Percentiles rank a stretch among this genome's conserved stretches.
phyloP scores from a whole-genome alignment of 495 filamentous ascomycete species.

The Aspergillus sclerotiicarbonarius region DNA sequence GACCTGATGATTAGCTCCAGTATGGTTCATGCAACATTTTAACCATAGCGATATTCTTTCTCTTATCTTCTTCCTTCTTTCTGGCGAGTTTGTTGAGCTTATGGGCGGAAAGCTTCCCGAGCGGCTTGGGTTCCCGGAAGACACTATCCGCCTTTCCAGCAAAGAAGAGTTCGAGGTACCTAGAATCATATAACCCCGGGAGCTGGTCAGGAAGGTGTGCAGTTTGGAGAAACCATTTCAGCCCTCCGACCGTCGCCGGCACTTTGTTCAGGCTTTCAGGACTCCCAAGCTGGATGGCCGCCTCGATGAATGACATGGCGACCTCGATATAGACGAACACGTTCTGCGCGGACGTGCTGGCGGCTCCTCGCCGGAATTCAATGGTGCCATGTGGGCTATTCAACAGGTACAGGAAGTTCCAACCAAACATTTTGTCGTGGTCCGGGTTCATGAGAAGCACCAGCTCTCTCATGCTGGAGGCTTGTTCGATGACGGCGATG shows the following conservation, averaged over 20 bases:
- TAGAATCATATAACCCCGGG: not conserved
- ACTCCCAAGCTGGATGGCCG: constrained; percentile 40
- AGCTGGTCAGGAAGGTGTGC: not conserved
- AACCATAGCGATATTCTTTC: not conserved
- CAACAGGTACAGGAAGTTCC: constrained; percentile 55
- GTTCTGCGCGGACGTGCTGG: not conserved
- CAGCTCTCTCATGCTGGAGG: not conserved
- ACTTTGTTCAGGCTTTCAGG: not conserved
- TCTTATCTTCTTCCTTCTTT: not conserved
- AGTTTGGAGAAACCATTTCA: not conserved
- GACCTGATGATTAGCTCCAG: not conserved
- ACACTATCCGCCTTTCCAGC: not conserved
- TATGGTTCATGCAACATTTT: not conserved
- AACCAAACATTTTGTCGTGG: constrained; percentile 65
- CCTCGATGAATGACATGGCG: constrained; percentile 11
- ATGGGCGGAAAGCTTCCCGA: constrained; percentile 26
- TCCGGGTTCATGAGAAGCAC: constrained; percentile 51
- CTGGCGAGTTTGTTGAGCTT: not conserved
- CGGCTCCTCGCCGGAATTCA: not conserved
- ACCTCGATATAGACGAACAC: constrained; percentile 6
- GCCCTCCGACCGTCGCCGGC: not conserved
- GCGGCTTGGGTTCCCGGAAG: not conserved
- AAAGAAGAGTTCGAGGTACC: not conserved
- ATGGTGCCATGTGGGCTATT: constrained; percentile 48
- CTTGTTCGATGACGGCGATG: constrained; percentile 6